Base-by-base conservation (phyloP, 148 eudicot species). In the Gaultheria prostrata region DNA sequence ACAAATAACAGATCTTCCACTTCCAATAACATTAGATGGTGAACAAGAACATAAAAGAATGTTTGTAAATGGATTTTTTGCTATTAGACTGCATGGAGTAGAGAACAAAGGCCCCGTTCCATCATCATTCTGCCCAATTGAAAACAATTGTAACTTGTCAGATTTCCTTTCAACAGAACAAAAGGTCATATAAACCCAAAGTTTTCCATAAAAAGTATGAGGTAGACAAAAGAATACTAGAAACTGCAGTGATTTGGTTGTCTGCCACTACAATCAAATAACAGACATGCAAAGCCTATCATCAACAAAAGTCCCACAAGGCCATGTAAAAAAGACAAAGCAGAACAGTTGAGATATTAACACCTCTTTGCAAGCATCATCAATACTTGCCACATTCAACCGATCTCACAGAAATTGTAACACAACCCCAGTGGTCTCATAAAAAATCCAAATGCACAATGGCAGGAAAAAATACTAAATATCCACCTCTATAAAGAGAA, bases 11-110 rank as follows among this genome's bases (percentile, higher is more conserved):
- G 89, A 88, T 71, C 77, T 88, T 45, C 53, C 83, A 84, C 72
- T 83, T 75, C 46, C 82, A 80, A 77, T 81, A 49, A 67, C 80
- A 54, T 78, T 82, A 83, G 93, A 85, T 79, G 95, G 91, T 20
- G 76, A 85, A 86, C 85, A 89, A 83, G 95, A 91, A 83, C 94
- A 94, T 54, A 94, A 76, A 79, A 96, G 93, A 76, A 94, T 88
- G 89, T 93, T 96, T 45, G 99, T 91, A 85, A 86, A 96, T 39
- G 95, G 94, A 87, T 96, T 96, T 86, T 91, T 94, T 67, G 97
- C 97, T 74, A 94, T 93, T 77, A 80, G 78, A 82, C 87, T 90
- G 83, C 91, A 95, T 81, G 99, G 99, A 87, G 92, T 81, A 79
- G 97, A 96, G 85, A 90, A 92, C 75, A 94, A 67, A 8, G 97